phyloP scores from a whole-genome alignment of 1,284 basidiomycete species.

The Ustilago shanxiensis region DNA sequence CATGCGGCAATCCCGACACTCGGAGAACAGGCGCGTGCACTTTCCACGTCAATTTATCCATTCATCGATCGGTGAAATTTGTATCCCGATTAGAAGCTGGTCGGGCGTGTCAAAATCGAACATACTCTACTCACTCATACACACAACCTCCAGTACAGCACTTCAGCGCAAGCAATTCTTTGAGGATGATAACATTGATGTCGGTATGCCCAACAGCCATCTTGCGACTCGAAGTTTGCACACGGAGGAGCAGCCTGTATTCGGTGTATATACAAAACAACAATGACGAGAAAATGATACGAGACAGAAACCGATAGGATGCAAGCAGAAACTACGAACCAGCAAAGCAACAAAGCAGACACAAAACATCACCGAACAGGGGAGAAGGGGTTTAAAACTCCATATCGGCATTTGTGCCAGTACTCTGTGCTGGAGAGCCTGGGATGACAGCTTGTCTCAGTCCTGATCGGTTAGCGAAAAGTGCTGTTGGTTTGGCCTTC shows the following conservation, averaged over 20 bases:
- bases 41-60: not conserved
- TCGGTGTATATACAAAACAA: slow-evolving; percentile 12
- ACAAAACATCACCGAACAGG: not conserved
- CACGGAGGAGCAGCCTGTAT: slow-evolving; percentile 13
- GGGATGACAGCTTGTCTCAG: slow-evolving; percentile 47
- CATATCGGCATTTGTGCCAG: slow-evolving; percentile 43
- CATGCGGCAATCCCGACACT: slow-evolving; percentile 3
- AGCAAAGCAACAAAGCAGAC: not conserved
- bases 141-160: not conserved
- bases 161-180: not conserved
- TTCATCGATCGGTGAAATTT: not conserved
- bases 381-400: slow-evolving; percentile 16
- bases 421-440: slow-evolving; percentile 50
- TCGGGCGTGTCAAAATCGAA: not conserved
- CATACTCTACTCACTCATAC: not conserved
- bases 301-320: not conserved
- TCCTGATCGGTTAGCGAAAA: slow-evolving; percentile 62
- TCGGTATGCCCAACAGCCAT: slow-evolving; percentile 11
- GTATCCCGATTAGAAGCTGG: too few species aligned
- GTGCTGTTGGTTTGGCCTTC: slow-evolving; percentile 67
- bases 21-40: slow-evolving; percentile 3
- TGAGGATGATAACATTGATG: not conserved
- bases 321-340: not conserved
- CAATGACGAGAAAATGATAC: not conserved
- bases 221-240: not conserved